Conservation (phyloP, 306 rosid species). For the Sicyos baderoa region DNA sequence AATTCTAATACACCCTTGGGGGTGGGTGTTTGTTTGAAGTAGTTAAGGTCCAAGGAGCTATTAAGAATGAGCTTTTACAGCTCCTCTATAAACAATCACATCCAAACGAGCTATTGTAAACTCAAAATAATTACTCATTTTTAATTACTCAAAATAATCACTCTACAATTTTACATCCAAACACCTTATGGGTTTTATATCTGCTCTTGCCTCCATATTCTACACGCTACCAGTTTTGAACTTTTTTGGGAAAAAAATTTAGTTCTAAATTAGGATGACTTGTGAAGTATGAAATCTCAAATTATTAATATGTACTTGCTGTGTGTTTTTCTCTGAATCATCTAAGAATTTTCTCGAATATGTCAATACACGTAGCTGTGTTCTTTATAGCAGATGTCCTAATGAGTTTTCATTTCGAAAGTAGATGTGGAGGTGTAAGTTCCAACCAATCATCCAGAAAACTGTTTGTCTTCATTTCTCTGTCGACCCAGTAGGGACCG, state of each 20-base stretch:
- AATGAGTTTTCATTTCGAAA: constrained; percentile 18
- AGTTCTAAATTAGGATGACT: neutral
- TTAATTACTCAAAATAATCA: too few species aligned
- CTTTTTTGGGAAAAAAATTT: neutral
- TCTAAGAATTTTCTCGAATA: neutral
- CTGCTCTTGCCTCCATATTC: constrained; percentile 1
- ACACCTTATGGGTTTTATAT: neutral
- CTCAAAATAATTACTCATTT: too few species aligned
- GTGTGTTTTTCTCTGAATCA: neutral
- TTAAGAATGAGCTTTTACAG: too few species aligned
- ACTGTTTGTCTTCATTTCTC: constrained; percentile 57
- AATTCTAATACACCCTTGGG: neutral
- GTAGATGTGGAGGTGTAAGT: constrained; percentile 68
- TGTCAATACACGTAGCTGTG: too few species aligned
- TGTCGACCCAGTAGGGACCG: constrained; percentile 84
- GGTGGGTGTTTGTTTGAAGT: too few species aligned
- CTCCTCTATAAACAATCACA: too few species aligned
- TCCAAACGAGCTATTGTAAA: too few species aligned
- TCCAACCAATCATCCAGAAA: constrained; percentile 56
- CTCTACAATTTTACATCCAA: too few species aligned
- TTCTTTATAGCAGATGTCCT: neutral
- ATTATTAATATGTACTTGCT: neutral
- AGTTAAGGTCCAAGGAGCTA: too few species aligned
- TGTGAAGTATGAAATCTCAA: neutral
- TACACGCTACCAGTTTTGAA: neutral